phyloP scores from a whole-genome alignment of 495 filamentous ascomycete genomes.

The Tirmania nivea region DNA sequence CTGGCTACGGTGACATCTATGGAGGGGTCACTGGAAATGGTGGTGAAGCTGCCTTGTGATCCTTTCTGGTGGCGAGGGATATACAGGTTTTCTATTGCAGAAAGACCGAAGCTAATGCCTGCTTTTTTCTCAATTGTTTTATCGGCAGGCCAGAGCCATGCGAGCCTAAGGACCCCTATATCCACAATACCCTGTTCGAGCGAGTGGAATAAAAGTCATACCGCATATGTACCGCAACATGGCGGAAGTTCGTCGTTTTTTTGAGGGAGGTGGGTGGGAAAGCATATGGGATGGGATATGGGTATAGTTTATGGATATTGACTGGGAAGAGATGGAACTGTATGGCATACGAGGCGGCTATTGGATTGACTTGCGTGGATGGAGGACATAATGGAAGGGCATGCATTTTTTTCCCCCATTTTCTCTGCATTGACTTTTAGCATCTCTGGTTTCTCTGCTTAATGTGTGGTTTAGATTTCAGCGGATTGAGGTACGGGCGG shows the following conservation, averaged over 20 bases:
- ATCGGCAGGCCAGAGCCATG: neutral
- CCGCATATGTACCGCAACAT: neutral
- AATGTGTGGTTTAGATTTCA: too few species aligned
- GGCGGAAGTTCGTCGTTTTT: neutral
- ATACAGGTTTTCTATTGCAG: neutral
- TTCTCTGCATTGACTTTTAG: too few species aligned
- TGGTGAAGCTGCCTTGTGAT: slow-evolving; percentile 12
- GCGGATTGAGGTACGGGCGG: too few species aligned
- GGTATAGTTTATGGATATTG: too few species aligned
- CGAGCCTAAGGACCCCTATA: neutral
- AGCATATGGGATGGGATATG: too few species aligned
- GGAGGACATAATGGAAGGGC: too few species aligned
- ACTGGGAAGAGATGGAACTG: too few species aligned
- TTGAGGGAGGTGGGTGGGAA: too few species aligned
- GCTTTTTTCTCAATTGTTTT: neutral
- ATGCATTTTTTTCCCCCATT: too few species aligned
- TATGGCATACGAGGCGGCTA: too few species aligned
- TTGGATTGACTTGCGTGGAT: too few species aligned
- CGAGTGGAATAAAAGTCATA: neutral
- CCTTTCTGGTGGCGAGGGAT: neutral
- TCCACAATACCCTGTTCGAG: neutral
- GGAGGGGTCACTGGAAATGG: slow-evolving; percentile 17
- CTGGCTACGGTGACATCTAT: slow-evolving; percentile 17
- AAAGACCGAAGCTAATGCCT: neutral
- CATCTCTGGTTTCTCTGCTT: too few species aligned